A percentile compares a stretch with the other conserved stretches of the same genome.
Conservation (phyloP, 2,329 filamentous ascomycete genomes). For the Escovopsis sp. region DNA sequence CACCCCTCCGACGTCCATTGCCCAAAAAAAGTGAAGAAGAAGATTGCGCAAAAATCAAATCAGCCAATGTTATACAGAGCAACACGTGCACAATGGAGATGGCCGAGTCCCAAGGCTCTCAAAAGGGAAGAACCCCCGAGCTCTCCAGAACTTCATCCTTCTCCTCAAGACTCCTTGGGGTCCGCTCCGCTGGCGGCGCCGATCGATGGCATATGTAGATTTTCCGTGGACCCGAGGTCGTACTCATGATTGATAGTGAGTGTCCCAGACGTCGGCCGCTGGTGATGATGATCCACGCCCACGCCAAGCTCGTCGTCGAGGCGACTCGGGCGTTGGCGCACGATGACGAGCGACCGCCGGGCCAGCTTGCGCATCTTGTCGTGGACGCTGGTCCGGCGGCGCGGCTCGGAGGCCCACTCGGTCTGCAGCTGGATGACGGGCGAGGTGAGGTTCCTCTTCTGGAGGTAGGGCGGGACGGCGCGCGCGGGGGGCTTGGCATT, state of each 20-base stretch:
- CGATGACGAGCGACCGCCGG: constrained; percentile 15
- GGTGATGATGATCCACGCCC: too few species aligned
- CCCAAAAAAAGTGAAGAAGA: too few species aligned
- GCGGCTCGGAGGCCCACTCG: constrained; percentile 14
- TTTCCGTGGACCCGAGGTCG: constrained; percentile 3
- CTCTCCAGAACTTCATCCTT: too few species aligned
- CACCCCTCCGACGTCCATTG: too few species aligned
- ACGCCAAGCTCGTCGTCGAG: constrained; percentile 10
- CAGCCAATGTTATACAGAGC: not conserved
- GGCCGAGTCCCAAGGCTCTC: too few species aligned
- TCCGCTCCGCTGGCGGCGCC: constrained; percentile 8
- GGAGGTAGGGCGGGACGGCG: constrained; percentile 5
- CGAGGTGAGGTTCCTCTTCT: constrained; percentile 2
- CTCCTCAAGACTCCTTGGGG: constrained; percentile 6
- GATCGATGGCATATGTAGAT: constrained; percentile 5
- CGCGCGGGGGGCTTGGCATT: too few species aligned
- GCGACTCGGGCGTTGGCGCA: constrained; percentile 11
- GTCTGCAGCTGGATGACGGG: constrained; percentile 11
- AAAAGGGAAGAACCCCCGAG: too few species aligned
- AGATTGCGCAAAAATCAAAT: not conserved
- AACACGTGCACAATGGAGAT: too few species aligned
- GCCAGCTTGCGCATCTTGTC: constrained; percentile 20
- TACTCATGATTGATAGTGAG: not conserved
- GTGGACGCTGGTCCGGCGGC: constrained; percentile 16
- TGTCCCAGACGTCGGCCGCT: constrained; percentile 1